phyloP scores from a whole-genome alignment of 2,329 filamentous ascomycete species.

The Lasiodiplodia sp. region DNA sequence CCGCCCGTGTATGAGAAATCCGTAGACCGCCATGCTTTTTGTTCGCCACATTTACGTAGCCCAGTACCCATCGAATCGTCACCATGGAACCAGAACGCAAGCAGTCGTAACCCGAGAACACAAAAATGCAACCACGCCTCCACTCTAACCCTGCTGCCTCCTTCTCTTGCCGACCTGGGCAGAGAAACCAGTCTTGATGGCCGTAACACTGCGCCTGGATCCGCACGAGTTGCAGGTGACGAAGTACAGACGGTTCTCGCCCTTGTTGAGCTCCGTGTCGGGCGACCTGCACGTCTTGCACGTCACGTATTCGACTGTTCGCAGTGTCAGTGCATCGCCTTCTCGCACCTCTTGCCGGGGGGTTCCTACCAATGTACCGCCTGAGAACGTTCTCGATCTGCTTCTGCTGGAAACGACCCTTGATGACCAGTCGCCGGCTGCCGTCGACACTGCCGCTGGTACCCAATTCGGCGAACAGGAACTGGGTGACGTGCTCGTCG shows the following conservation, averaged over 20 bases:
- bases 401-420: constrained; percentile 99
- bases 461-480: constrained; percentile 97
- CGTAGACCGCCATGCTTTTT: constrained; percentile 24
- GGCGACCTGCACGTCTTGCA: constrained; percentile 98
- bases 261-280: constrained; percentile 96
- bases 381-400: constrained; percentile 97
- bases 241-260: constrained; percentile 98
- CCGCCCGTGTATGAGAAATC: background rate
- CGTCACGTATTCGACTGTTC: constrained; percentile 88
- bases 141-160: constrained; percentile 82
- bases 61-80: constrained; percentile 17
- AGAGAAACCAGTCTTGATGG: constrained; percentile 99
- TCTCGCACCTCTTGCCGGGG: background rate
- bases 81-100: constrained; percentile 9
- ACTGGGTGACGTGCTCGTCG: constrained; percentile 96
- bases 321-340: constrained; percentile 35
- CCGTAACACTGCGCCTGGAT: constrained; percentile 81
- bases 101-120: constrained; percentile 10
- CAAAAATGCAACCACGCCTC: constrained; percentile 1
- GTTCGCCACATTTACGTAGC: constrained; percentile 12
- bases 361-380: constrained; percentile 86
- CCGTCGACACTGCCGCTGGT: constrained; percentile 96
- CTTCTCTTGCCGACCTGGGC: constrained; percentile 98
- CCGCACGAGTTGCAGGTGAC: constrained; percentile 85
- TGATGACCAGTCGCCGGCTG: constrained; percentile 92